Evolutionary conservation across 306 rosid genomes (phyloP).

Genomic region (Carpinus viminea): DNA sequence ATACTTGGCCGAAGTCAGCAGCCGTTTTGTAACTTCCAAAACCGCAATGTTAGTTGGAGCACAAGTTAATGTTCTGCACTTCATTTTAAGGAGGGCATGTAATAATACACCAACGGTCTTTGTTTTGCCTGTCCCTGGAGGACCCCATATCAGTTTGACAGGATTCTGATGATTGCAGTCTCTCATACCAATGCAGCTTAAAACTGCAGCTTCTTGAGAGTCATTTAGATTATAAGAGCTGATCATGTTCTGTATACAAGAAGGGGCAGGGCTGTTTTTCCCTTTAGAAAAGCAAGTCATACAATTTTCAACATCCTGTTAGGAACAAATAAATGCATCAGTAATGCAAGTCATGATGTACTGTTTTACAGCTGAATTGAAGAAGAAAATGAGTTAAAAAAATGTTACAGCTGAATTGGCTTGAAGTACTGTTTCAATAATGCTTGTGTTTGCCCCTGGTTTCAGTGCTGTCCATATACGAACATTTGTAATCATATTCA

Average conservation of each 20-base stretch:
- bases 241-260: not conserved
- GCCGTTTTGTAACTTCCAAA: conserved; percentile 21
- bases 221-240: conserved; percentile 1
- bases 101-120: conserved; percentile 17
- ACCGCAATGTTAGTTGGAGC: conserved; percentile 31
- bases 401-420: conserved; percentile 18
- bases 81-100: not conserved
- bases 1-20: conserved; percentile 1
- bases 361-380: too few species aligned
- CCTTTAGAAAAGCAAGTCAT: not conserved
- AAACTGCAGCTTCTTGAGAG: conserved; percentile 23
- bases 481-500: conserved; percentile 32
- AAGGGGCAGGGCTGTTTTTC: not conserved
- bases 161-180: conserved; percentile 17
- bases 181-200: conserved; percentile 1
- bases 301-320: conserved; percentile 28
- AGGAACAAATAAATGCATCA: not conserved
- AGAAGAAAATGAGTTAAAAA: too few species aligned
- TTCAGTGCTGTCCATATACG: conserved; percentile 31
- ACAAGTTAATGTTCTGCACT: conserved; percentile 30
- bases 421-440: conserved; percentile 23
- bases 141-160: conserved; percentile 39
- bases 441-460: conserved; percentile 5
- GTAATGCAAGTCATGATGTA: too few species aligned
- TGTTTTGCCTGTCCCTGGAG: conserved; percentile 38